Percentiles rank a stretch among this genome's conserved stretches.
These are phyloP conservation scores for Paramecium sonneborni DNA, from an alignment of 73 alveolate species.

Conservation along the genomic window DNA sequence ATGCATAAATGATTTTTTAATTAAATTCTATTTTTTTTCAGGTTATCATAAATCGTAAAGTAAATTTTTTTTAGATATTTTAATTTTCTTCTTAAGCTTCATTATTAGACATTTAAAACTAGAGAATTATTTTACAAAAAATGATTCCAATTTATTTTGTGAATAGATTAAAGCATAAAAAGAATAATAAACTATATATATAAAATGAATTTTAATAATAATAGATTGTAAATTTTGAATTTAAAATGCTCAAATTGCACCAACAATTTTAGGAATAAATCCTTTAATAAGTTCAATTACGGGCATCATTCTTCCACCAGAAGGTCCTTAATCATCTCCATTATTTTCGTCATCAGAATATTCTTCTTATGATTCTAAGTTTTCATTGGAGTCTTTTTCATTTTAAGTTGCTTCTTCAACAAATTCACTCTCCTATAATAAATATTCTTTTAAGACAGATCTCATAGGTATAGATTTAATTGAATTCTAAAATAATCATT, in stretches of 20 bases:
- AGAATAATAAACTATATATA: neutral
- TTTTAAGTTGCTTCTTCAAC: neutral
- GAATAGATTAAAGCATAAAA: neutral
- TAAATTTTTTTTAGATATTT: too few species aligned
- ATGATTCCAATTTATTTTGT: too few species aligned
- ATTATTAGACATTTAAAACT: too few species aligned
- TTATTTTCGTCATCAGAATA: slow-evolving; percentile 7
- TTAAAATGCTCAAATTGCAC: slow-evolving; percentile 5
- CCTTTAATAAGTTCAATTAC: slow-evolving; percentile 37
- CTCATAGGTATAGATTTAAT: neutral
- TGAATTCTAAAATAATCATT: neutral
- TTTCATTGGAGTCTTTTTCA: neutral
- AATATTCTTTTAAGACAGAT: neutral
- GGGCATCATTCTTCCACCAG: slow-evolving; percentile 35
- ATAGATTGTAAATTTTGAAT: neutral
- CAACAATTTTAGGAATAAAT: slow-evolving; percentile 10
- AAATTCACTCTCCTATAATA: neutral
- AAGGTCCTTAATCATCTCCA: slow-evolving; percentile 7
- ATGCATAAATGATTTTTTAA: too few species aligned
- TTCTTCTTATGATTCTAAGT: neutral
- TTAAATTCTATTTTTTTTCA: too few species aligned
- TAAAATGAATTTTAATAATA: neutral
- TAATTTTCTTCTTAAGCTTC: too few species aligned
- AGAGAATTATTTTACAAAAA: too few species aligned
- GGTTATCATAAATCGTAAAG: too few species aligned